Base-by-base conservation (phyloP, 208 protist genomes). In the Crithidia fasciculata region DNA sequence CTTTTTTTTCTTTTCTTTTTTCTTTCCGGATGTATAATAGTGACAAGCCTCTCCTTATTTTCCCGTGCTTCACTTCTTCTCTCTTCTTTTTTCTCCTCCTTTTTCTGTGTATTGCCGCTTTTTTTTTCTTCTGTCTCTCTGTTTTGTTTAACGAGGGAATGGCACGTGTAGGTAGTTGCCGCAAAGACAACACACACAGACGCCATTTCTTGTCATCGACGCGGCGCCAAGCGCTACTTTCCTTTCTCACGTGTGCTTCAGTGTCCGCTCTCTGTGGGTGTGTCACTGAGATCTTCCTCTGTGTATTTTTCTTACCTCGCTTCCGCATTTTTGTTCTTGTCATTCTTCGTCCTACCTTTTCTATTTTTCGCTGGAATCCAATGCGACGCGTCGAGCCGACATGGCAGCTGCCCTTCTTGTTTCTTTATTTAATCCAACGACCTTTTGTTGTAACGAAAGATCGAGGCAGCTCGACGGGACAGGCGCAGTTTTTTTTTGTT, bases 1-100 rank as follows among this genome's bases (percentile, higher is more conserved):
- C 62, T 69, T 56, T 78, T 69, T 69, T 50, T 64, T 62, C 15
- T 54, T 55, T 40, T 54, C n/a, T 43, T 43, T 67, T 28, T 67
- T 52, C 37, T 15, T 50, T 70, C 28, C 28, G 28, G 28, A 28
- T 28, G 54, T 18, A 57, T 6, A 4, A 37, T 10, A 12, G 18
- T 18, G 18, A 57, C 19, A 8, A 59, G 18, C 8, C 28, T 0
- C 16, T 59, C 28, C 28, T 9, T 52, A 40, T 16, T 36, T 52
- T 47, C 39, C 3, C 39, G 16, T 61, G 54, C 9, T 10, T 28
- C n/a, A 39, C 8, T 19, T 28, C 16, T 2, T 15, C 10, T 75
- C 39, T 61, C 43, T 13, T 74, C 12, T 62, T 64, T 9, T 52
- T 41, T 57, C 53, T 60, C 8, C n/a, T 40, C n/a, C 58, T 69